Evolutionary conservation across 768 basidiomycete species (phyloP).

Genomic region (Panellus pusillus): DNA sequence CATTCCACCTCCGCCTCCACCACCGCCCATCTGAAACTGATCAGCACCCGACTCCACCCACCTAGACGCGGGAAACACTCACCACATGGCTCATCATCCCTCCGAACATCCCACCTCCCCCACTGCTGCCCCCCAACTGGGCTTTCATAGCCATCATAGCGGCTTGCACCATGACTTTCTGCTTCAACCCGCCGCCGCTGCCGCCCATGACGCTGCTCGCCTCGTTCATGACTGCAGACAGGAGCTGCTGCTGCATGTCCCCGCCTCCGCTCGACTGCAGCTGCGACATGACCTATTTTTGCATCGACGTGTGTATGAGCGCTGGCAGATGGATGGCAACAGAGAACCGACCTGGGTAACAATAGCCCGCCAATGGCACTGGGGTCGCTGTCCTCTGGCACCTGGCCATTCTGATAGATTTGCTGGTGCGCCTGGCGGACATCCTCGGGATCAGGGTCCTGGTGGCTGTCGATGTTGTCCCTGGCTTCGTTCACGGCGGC

Average conservation of each 20-base stretch:
- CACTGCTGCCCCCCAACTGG: slow-evolving; percentile 11
- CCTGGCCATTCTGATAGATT: slow-evolving; percentile 8
- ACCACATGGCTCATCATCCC: slow-evolving; percentile 9
- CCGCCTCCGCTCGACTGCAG: neutral
- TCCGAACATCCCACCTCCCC: slow-evolving; percentile 9
- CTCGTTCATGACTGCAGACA: slow-evolving; percentile 10
- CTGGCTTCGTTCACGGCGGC: slow-evolving; percentile 4
- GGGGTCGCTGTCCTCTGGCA: neutral
- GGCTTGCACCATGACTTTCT: slow-evolving; percentile 14
- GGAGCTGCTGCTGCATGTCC: slow-evolving; percentile 2
- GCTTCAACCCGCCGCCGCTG: slow-evolving; percentile 6
- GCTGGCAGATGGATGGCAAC: no score
- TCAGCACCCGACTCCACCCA: neutral
- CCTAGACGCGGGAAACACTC: neutral
- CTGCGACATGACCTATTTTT: slow-evolving; percentile 9
- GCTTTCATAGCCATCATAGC: slow-evolving; percentile 19
- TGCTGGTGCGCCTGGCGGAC: slow-evolving; percentile 12
- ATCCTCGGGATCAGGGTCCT: slow-evolving; percentile 2
- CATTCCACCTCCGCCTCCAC: no score
- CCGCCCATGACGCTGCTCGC: slow-evolving; percentile 11
- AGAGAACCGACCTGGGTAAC: slow-evolving; percentile 3
- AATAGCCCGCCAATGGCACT: slow-evolving; percentile 12
- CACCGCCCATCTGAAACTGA: no score
- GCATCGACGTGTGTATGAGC: neutral
- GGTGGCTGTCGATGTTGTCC: neutral